Evolutionary conservation across 306 rosid species (phyloP), one percentile per base, ranked within the genome.

Genomic region (Oxytropis ochrocephala): DNA sequence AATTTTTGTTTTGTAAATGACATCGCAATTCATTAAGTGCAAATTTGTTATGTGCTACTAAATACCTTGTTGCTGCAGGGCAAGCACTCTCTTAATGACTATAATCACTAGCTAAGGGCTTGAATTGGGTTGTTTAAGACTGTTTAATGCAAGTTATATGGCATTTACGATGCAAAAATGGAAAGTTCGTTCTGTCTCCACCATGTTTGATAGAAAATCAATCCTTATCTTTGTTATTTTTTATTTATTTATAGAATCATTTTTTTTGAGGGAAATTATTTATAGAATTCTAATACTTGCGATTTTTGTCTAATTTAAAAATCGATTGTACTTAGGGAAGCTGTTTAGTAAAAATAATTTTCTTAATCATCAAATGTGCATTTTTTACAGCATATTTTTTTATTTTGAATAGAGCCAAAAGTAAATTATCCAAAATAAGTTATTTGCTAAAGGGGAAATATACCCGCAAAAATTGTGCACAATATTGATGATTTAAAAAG

Each of bases 31-130:
- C 60, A 70, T 44, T 67, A 68, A 49, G 54, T 46, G 47, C 69
- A 50, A 21, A 24, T 24, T 70, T 29, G 38, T 86, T 90, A 7
- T 73, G 48, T 27, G 67, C 63, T 17, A 21, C 73, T 33, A 38
- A 47, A 64, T 42, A 19, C 38, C 32, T 33, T 64, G 58, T 21
- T 49, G 64, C 36, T 57, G 52, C 41, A 66, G 64, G 64, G 36
- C 13, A 10, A 70, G 18, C 17, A 50, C n/a, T 12, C 32, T 46
- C 57, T 13, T 11, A n/a, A 4, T 16, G 27, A 64, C 57, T 16
- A 65, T 33, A 66, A 63, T 51, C 35, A 69, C 24, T 10, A 18
- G 44, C 58, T 5, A 54, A 46, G 11, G 49, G 36, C 47, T 11
- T 8, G 57, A 21, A n/a, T n/a, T n/a, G n/a, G n/a, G n/a, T n/a